Evolutionary conservation across 1,139 yeast species (phyloP).

Genomic region (Candida smagusa): DNA sequence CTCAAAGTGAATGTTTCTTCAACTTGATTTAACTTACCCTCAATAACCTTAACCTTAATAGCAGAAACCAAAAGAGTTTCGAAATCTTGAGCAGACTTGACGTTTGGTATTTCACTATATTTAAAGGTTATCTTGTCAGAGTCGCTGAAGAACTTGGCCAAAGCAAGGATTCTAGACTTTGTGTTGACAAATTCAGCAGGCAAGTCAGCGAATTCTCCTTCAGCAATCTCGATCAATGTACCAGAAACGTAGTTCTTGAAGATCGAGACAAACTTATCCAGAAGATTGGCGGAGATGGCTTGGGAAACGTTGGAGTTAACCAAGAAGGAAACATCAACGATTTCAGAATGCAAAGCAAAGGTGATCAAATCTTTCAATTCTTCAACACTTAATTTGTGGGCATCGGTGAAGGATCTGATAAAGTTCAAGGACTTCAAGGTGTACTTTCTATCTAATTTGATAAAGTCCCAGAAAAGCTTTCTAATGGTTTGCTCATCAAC

Average conservation of each 20-base stretch:
- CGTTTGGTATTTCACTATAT: constrained; percentile 38
- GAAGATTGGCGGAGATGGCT: constrained; percentile 21
- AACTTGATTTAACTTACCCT: constrained; percentile 48
- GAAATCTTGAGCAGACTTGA: constrained; percentile 32
- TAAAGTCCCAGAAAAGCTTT: constrained; percentile 38
- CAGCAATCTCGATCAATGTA: constrained; percentile 21
- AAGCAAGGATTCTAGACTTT: constrained; percentile 42
- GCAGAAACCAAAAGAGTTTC: constrained; percentile 44
- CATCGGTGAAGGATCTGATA: constrained; percentile 34
- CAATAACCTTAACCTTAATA: constrained; percentile 43
- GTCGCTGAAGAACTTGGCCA: constrained; percentile 36
- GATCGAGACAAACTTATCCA: constrained; percentile 21
- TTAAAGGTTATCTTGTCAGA: constrained; percentile 27
- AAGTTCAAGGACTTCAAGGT: constrained; percentile 32
- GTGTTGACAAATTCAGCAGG: constrained; percentile 24
- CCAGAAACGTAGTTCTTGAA: constrained; percentile 39
- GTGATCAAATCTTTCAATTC: constrained; percentile 36
- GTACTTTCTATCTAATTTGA: constrained; percentile 31
- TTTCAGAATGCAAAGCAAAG: constrained; percentile 38
- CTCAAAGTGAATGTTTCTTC: constrained; percentile 42
- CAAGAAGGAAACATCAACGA: constrained; percentile 45
- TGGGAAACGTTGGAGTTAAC: constrained; percentile 39
- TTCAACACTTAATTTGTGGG: constrained; percentile 18
- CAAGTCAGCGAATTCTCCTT: constrained; percentile 14
- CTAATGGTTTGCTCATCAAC: constrained; percentile 28